Conservation (phyloP, 2,329 filamentous ascomycete genomes). For the Arachnomyces sp. region DNA sequence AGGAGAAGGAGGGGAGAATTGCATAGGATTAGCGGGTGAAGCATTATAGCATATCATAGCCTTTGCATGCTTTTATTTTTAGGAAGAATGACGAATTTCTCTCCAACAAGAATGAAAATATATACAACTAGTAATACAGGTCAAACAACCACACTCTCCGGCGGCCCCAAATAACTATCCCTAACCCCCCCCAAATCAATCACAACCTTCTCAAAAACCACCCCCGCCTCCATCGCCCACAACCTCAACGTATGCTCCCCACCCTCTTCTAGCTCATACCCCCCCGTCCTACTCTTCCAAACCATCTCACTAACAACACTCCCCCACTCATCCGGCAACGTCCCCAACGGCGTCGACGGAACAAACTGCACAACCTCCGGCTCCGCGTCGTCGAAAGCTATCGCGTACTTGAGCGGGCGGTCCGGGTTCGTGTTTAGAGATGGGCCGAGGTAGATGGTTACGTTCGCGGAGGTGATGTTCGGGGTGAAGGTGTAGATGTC, state of each 20-base stretch:
- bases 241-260: conserved; percentile 43
- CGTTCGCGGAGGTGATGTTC: conserved; percentile 26
- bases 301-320: conserved; percentile 10
- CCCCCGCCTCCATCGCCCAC: conserved; percentile 46
- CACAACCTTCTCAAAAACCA: conserved; percentile 51
- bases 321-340: conserved; percentile 12
- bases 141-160: conserved; percentile 36
- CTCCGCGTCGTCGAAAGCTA: conserved; percentile 38
- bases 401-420: conserved; percentile 44
- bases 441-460: conserved; percentile 36
- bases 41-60: too few species aligned
- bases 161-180: conserved; percentile 50
- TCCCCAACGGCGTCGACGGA: conserved; percentile 16
- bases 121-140: too few species aligned
- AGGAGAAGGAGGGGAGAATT: conserved; percentile 27
- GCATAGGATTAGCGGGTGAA: neutral
- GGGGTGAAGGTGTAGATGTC: conserved; percentile 55
- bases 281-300: conserved; percentile 29
- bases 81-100: too few species aligned
- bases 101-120: too few species aligned
- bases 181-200: conserved; percentile 50
- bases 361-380: conserved; percentile 36
- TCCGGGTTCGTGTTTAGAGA: conserved; percentile 46
- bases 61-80: too few species aligned
- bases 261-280: conserved; percentile 35